Conservation (phyloP, 2,329 filamentous ascomycete species). For the Rhinocladiella mackenziei region DNA sequence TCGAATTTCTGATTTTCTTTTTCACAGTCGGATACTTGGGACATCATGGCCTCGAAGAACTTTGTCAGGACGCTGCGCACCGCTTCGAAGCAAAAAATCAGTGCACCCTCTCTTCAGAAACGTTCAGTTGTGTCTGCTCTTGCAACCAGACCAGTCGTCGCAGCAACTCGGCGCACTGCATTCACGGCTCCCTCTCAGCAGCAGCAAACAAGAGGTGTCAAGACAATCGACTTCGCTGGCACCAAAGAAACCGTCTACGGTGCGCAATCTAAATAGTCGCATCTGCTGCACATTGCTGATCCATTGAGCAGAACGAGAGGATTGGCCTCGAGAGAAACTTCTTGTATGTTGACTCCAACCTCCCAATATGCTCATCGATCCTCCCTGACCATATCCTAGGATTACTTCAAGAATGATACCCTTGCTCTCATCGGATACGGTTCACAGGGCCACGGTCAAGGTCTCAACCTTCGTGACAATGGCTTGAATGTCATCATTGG, state of each 20-base stretch:
- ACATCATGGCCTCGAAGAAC: conserved; percentile 47
- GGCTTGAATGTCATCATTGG: conserved; percentile 98
- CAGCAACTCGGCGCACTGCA: conserved; percentile 43
- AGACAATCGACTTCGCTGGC: conserved; percentile 99
- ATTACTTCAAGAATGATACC: conserved; percentile 99
- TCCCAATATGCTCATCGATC: neutral
- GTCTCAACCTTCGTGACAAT: conserved; percentile 99
- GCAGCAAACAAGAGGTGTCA: conserved; percentile 79
- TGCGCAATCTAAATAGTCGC: conserved; percentile 43
- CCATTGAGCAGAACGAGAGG: conserved; percentile 70
- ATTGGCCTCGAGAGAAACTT: conserved; percentile 99
- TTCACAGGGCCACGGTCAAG: conserved; percentile 97
- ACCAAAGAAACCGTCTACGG: conserved; percentile 91
- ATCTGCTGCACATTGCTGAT: conserved; percentile 2
- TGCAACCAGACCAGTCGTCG: conserved; percentile 50
- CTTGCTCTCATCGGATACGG: conserved; percentile 98
- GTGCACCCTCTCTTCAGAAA: conserved; percentile 48
- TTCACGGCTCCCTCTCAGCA: conserved; percentile 49
- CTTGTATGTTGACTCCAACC: conserved; percentile 59
- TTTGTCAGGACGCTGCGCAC: conserved; percentile 56
- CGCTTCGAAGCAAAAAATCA: conserved; percentile 53
- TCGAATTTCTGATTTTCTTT: conserved; percentile 5
- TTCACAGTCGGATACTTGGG: neutral
- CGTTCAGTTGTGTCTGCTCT: conserved; percentile 58
- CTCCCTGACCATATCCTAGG: conserved; percentile 52